phyloP scores from a whole-genome alignment of 2,329 filamentous ascomycete genomes.

The Dactylellina sp. region DNA sequence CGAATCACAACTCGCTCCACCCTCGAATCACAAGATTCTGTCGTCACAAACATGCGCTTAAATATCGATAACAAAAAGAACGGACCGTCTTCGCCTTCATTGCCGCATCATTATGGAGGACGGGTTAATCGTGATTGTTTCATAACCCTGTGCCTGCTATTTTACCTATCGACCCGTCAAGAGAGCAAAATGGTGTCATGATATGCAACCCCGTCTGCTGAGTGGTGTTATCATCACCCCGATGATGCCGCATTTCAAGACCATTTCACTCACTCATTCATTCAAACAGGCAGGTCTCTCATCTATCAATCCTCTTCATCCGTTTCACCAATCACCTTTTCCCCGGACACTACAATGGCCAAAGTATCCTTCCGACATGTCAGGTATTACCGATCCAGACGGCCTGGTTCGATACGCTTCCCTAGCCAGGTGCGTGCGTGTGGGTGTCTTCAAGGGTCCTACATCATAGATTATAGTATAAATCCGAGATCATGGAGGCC shows the following conservation, averaged over 20 bases:
- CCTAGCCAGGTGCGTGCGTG: too few relatives aligned
- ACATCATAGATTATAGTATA: conserved; percentile 26
- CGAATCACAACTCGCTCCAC: not conserved
- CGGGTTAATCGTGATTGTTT: not conserved
- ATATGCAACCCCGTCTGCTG: conserved; percentile 3
- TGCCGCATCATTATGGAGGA: conserved; percentile 20
- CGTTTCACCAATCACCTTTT: not conserved
- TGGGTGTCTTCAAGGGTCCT: not conserved
- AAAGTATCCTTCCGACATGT: not conserved
- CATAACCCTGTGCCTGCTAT: not conserved
- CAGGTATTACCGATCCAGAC: conserved; percentile 4
- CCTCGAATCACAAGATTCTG: not conserved
- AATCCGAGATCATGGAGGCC: conserved; percentile 32
- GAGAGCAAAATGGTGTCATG: not conserved
- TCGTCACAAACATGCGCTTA: not conserved
- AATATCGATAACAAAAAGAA: not conserved
- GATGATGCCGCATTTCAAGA: conserved; percentile 15
- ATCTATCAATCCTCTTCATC: not conserved
- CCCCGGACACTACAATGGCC: not conserved
- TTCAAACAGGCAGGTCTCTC: not conserved
- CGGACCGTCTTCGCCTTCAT: not conserved
- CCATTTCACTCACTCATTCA: not conserved
- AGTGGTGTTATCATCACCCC: not conserved
- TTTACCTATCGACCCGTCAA: too few relatives aligned
- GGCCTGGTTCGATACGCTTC: conserved; percentile 2